These are phyloP conservation scores for Metrosideros polymorpha DNA, from an alignment of 441 rosid species.

Conservation along the genomic window DNA sequence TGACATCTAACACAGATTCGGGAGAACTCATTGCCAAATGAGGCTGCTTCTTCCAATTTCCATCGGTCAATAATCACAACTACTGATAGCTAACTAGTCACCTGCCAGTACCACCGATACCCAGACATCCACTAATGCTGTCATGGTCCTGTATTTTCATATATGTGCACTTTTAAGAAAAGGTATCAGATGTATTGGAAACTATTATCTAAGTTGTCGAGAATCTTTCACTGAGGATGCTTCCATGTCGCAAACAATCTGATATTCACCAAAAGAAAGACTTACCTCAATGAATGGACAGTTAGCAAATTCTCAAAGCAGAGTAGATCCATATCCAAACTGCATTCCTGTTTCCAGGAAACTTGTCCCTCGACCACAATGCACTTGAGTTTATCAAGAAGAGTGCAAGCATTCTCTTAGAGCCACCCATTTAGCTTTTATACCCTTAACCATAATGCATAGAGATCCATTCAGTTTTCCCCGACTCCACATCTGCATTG, in stretches of 20 bases:
- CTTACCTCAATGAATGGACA: not conserved
- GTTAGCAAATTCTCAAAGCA: not conserved
- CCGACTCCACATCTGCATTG: not conserved
- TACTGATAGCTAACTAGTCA: not conserved
- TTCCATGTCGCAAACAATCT: not conserved
- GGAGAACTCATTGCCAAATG: not conserved
- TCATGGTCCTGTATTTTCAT: not conserved
- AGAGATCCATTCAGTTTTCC: not conserved
- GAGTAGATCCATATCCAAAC: not conserved
- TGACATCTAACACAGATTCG: not conserved
- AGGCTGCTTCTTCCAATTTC: not conserved
- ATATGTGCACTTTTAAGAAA: not conserved
- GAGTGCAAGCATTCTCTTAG: not conserved
- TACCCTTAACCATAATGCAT: not conserved
- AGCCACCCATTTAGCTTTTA: not conserved
- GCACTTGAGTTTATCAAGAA: not conserved
- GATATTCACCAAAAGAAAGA: not conserved
- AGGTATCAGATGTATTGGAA: not conserved
- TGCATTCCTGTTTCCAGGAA: not conserved
- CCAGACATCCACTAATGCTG: not conserved
- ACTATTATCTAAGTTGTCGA: not conserved
- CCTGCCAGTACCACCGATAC: not conserved
- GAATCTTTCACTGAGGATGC: not conserved
- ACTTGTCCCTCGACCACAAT: not conserved
- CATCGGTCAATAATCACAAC: not conserved